Evolutionary conservation across 2,329 filamentous ascomycete species (phyloP).

Genomic region (Xylariaceae sp.): DNA sequence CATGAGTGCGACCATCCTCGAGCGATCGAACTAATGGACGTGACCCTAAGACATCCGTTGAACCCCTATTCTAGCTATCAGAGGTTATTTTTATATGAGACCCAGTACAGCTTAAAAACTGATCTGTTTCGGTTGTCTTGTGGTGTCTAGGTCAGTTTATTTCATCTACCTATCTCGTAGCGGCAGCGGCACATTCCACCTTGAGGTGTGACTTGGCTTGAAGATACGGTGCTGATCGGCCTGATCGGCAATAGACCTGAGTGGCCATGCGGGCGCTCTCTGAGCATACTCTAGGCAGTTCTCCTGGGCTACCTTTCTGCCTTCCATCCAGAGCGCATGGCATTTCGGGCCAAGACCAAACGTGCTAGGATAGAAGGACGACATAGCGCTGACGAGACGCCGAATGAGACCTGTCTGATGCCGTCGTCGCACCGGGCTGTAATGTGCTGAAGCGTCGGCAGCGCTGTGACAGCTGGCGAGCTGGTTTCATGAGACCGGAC

Average conservation of each 20-base stretch:
- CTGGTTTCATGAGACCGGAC: no score
- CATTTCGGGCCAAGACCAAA: neutral
- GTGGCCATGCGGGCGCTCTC: conserved; percentile 6
- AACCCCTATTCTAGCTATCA: conserved; percentile 1
- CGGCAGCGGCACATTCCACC: conserved; percentile 13
- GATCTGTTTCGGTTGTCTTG: no score
- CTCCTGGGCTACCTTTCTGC: conserved; percentile 1
- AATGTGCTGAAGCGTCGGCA: neutral
- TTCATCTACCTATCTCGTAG: conserved; percentile 16
- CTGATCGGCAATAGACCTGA: conserved; percentile 19
- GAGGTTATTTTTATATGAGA: no score
- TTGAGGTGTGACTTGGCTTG: conserved; percentile 11
- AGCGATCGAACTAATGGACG: conserved; percentile 9
- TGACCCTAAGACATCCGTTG: conserved; percentile 11
- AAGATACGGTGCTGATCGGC: conserved; percentile 15
- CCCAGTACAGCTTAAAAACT: no score
- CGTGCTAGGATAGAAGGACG: conserved; percentile 1
- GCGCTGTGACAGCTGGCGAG: no score
- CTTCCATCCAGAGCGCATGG: neutral
- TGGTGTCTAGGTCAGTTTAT: neutral
- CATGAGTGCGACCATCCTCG: neutral
- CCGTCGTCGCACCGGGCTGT: neutral
- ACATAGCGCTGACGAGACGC: conserved; percentile 15
- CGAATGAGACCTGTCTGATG: neutral
- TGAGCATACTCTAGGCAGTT: neutral